Conservation (phyloP, 345 rosid genomes). For the Pelargonium nanum region DNA sequence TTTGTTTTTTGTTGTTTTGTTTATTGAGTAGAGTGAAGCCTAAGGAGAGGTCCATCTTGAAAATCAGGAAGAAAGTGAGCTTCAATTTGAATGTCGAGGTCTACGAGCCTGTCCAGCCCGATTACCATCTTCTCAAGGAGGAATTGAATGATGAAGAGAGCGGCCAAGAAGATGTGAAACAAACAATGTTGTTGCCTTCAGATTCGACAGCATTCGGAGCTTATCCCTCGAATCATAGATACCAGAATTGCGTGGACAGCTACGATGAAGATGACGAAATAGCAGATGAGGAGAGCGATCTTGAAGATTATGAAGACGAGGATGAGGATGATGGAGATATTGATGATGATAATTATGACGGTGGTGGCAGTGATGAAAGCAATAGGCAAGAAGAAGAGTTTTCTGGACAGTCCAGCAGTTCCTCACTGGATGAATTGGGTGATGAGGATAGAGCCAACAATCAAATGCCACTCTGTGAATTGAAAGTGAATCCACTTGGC, state of each 20-base stretch:
- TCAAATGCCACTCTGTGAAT: constrained; percentile 2
- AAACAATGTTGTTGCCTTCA: not conserved
- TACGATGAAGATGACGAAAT: constrained; percentile 55
- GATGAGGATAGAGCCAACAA: constrained; percentile 10
- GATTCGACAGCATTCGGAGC: not conserved
- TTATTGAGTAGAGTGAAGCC: constrained; percentile 13
- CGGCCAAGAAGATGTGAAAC: not conserved
- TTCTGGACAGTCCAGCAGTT: constrained; percentile 3
- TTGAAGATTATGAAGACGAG: constrained; percentile 33
- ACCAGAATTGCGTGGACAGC: constrained; percentile 46
- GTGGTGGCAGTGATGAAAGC: constrained; percentile 18
- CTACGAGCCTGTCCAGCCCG: constrained; percentile 47
- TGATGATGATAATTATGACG: constrained; percentile 11
- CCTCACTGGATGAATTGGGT: constrained; percentile 1
- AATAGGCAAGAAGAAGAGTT: constrained; percentile 9
- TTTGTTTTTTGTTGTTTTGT: not conserved
- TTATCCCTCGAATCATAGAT: constrained; percentile 34
- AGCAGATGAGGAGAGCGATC: constrained; percentile 43
- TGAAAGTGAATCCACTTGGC: constrained; percentile 13
- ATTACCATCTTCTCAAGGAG: constrained; percentile 7
- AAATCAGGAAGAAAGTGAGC: constrained; percentile 66
- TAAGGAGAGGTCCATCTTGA: constrained; percentile 21
- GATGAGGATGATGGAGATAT: constrained; percentile 15
- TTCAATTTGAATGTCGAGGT: constrained; percentile 70
- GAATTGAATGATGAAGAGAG: not conserved